These are phyloP conservation scores for Microsporum canis DNA, from an alignment of 2,329 filamentous ascomycete genomes.

Conservation along the genomic window DNA sequence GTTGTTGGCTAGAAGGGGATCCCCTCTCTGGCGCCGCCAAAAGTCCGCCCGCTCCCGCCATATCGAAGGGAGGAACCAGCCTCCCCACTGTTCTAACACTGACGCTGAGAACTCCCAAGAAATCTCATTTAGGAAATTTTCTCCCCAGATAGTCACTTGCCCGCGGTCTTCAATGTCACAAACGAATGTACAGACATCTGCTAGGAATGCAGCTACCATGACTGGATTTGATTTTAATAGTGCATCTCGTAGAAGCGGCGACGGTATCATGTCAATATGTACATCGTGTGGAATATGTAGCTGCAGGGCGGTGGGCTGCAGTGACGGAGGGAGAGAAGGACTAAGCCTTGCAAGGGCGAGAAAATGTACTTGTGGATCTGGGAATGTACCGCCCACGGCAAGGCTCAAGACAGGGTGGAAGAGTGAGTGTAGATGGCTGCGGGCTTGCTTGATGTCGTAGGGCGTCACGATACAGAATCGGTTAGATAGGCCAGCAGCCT, in stretches of 20 bases:
- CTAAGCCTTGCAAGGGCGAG: slow-evolving; percentile 21
- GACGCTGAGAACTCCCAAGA: slow-evolving; percentile 35
- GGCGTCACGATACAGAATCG: slow-evolving; percentile 21
- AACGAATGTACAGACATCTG: slow-evolving; percentile 28
- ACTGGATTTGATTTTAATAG: slow-evolving; percentile 27
- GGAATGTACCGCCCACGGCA: slow-evolving; percentile 18
- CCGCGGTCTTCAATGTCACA: slow-evolving; percentile 28
- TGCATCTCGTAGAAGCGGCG: slow-evolving; percentile 29
- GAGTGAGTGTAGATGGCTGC: slow-evolving; percentile 24
- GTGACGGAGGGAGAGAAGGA: slow-evolving; percentile 23
- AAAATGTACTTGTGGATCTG: slow-evolving; percentile 26
- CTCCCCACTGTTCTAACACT: slow-evolving; percentile 31
- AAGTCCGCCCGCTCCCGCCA: slow-evolving; percentile 34
- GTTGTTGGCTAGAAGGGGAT: not conserved
- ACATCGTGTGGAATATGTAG: slow-evolving; percentile 32
- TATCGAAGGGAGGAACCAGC: slow-evolving; percentile 28
- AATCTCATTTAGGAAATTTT: slow-evolving; percentile 33
- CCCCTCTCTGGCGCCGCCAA: slow-evolving; percentile 29
- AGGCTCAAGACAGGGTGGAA: slow-evolving; percentile 25
- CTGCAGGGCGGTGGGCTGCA: slow-evolving; percentile 32
- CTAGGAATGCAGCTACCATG: slow-evolving; percentile 29
- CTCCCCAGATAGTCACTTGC: slow-evolving; percentile 36
- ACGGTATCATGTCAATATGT: slow-evolving; percentile 35
- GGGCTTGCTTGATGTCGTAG: slow-evolving; percentile 28
- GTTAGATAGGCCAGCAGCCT: not conserved